These are phyloP conservation scores for Melaleuca quinquenervia DNA, from an alignment of 345 rosid species.

Conservation along the genomic window DNA sequence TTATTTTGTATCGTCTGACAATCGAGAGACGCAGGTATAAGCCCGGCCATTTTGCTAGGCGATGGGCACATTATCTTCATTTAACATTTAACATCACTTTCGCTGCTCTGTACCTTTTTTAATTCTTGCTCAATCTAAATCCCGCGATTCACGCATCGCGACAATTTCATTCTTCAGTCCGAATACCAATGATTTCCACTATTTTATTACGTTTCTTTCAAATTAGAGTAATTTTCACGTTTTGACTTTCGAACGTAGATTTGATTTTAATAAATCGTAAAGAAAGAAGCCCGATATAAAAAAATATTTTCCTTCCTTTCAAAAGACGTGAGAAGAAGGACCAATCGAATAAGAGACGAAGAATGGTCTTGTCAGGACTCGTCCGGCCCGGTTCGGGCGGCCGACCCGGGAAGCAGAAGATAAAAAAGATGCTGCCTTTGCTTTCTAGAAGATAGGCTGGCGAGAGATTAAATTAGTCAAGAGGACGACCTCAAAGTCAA, in stretches of 20 bases:
- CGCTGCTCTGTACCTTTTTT: not conserved
- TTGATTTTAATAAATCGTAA: not conserved
- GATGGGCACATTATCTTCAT: not conserved
- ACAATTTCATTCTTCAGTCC: not conserved
- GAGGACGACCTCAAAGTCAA: not conserved
- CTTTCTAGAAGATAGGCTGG: not conserved
- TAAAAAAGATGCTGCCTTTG: not conserved
- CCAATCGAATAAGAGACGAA: too few relatives aligned
- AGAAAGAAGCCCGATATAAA: not conserved
- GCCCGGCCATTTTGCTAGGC: not conserved
- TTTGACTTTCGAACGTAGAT: not conserved
- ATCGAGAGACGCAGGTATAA: not conserved
- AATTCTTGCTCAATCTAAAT: not conserved
- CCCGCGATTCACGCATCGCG: not conserved
- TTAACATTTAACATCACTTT: not conserved
- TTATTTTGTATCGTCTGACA: not conserved
- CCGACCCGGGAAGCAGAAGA: not conserved
- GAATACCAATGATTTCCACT: not conserved
- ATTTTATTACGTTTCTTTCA: not conserved
- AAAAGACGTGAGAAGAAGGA: not conserved
- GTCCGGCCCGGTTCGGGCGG: not conserved
- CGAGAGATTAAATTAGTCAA: not conserved
- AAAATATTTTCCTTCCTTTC: too few relatives aligned
- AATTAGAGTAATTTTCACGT: not conserved
- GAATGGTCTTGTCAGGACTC: not conserved